Conservation (phyloP, 2,329 filamentous ascomycete species). For the Cladobotryum mycophilum region DNA sequence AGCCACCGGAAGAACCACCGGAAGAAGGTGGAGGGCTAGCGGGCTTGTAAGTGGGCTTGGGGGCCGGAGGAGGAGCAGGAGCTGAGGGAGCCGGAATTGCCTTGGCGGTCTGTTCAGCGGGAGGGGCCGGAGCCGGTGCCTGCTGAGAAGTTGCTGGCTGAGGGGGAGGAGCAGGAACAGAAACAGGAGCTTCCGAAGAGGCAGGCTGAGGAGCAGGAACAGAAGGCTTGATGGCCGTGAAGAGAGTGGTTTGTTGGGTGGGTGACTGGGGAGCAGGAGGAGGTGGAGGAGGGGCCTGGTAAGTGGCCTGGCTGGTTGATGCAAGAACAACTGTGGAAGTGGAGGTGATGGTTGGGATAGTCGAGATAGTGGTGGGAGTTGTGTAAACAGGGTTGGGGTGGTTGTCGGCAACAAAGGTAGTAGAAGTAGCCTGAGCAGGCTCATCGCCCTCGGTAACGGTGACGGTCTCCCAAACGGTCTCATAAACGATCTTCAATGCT, state of each 20-base stretch:
- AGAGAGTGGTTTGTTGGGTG: neutral
- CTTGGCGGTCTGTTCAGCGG: too few species aligned
- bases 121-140: too few species aligned
- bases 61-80: slow-evolving; percentile 4
- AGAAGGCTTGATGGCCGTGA: too few species aligned
- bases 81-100: too few species aligned
- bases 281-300: slow-evolving; percentile 4
- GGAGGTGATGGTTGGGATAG: neutral
- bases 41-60: slow-evolving; percentile 1
- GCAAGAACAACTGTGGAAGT: slow-evolving; percentile 3
- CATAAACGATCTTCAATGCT: slow-evolving; percentile 31
- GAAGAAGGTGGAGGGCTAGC: slow-evolving; percentile 7
- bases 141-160: too few species aligned
- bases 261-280: neutral
- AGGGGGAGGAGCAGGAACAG: neutral
- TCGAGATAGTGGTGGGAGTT: neutral
- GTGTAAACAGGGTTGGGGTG: slow-evolving; percentile 4
- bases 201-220: too few species aligned
- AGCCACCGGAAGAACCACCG: slow-evolving; percentile 4
- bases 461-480: slow-evolving; percentile 36
- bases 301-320: slow-evolving; percentile 3
- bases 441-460: slow-evolving; percentile 25
- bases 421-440: slow-evolving; percentile 1
- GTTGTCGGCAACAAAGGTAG: neutral
- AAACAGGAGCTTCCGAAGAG: neutral